Conservation (phyloP, 2,329 filamentous ascomycete genomes). For the Xylariaceae sp. region DNA sequence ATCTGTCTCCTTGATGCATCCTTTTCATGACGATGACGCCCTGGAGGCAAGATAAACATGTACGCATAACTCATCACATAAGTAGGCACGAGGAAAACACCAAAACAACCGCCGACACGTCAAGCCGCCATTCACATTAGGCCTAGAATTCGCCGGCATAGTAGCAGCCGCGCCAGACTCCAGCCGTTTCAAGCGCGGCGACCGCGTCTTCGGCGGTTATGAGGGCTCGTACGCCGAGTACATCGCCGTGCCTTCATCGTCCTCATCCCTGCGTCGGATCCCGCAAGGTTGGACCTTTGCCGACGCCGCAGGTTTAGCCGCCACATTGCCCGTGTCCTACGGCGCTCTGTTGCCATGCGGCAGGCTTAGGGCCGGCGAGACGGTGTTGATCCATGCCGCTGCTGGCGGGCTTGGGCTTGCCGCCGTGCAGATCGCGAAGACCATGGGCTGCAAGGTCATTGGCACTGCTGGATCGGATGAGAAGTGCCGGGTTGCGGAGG, state of each 20-base stretch:
- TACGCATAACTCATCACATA: background rate
- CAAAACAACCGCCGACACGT: constrained; percentile 6
- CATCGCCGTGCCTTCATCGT: background rate
- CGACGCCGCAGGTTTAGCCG: constrained; percentile 1
- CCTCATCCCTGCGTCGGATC: background rate
- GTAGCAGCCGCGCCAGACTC: background rate
- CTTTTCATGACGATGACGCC: no score
- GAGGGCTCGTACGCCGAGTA: constrained; percentile 3
- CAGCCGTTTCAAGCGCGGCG: background rate
- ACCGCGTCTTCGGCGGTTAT: constrained; percentile 3
- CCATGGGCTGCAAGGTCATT: background rate
- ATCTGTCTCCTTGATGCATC: no score
- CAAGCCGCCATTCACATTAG: constrained; percentile 3
- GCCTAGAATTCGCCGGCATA: constrained; percentile 3
- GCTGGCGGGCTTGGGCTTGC: constrained; percentile 4
- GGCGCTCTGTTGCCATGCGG: background rate
- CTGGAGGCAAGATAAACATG: no score
- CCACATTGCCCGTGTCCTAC: constrained; percentile 4
- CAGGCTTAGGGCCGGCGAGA: background rate
- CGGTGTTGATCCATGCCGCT: background rate
- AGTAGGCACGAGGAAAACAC: constrained; percentile 2
- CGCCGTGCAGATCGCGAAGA: constrained; percentile 4
- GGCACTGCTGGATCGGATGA: background rate
- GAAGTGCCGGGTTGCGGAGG: background rate
- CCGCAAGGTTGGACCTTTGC: background rate